Percentiles rank a stretch among this genome's conserved stretches.
These are phyloP conservation scores for Solanum paucissectum DNA, from an alignment of 257 asterid species.

Conservation along the genomic window DNA sequence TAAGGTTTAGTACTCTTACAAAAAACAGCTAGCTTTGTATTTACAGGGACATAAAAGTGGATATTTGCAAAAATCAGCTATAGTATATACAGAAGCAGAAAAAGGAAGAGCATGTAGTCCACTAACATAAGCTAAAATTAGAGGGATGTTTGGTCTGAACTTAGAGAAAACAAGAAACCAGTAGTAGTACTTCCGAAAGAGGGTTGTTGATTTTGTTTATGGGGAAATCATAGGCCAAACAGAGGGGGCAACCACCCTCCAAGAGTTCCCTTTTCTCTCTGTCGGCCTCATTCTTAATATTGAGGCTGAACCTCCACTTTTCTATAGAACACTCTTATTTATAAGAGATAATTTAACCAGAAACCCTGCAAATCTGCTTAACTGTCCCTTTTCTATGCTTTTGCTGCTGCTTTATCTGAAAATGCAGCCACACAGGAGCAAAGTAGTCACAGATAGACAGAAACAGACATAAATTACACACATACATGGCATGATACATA, in stretches of 20 bases:
- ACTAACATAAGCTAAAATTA: background rate
- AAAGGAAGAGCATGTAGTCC: background rate
- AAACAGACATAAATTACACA: background rate
- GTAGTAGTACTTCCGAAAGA: background rate
- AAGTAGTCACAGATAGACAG: background rate
- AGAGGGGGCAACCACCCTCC: background rate
- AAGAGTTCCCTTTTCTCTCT: background rate
- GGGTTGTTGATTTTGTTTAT: background rate
- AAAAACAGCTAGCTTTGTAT: background rate
- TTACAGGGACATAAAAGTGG: background rate
- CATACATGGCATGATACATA: background rate
- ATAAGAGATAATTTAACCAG: background rate
- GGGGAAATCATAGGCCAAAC: background rate
- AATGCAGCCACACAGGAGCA: background rate
- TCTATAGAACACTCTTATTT: background rate
- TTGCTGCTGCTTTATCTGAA: background rate
- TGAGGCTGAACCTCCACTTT: background rate
- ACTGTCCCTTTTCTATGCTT: background rate
- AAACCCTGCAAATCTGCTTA: background rate
- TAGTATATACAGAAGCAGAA: background rate
- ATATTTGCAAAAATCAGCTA: background rate
- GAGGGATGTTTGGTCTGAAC: background rate
- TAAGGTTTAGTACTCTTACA: background rate
- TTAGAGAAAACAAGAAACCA: background rate
- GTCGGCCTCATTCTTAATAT: background rate